Percentiles rank a stretch among this genome's conserved stretches.
These are phyloP conservation scores for Mallotus repandus DNA, from an alignment of 441 rosid genomes.

Conservation along the genomic window DNA sequence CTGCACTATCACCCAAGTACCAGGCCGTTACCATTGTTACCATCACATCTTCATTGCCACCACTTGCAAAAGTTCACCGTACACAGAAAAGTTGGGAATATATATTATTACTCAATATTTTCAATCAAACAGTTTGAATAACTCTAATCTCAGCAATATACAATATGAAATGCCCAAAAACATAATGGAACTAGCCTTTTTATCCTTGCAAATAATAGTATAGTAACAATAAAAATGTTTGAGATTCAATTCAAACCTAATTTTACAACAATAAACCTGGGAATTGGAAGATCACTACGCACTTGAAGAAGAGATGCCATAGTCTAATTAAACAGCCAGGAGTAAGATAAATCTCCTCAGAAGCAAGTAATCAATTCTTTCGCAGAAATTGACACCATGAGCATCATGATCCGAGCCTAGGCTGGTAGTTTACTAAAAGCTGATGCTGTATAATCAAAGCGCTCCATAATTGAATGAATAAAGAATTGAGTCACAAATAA, in stretches of 20 bases:
- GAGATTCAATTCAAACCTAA: neutral
- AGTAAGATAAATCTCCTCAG: neutral
- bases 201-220: too few species aligned
- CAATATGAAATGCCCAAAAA: neutral
- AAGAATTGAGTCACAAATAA: constrained; percentile 20
- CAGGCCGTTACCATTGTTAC: too few species aligned
- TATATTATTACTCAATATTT: too few species aligned
- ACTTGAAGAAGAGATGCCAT: neutral
- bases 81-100: neutral
- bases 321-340: neutral
- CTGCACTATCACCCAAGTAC: too few species aligned
- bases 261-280: neutral
- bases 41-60: neutral
- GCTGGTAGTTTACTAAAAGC: neutral
- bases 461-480: constrained; percentile 24
- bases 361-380: neutral
- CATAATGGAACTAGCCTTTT: neutral
- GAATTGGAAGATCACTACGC: neutral
- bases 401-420: neutral
- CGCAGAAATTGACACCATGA: neutral
- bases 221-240: neutral
- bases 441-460: neutral
- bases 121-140: too few species aligned
- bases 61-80: neutral
- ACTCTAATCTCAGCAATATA: neutral